Evolutionary conservation across 495 filamentous ascomycete species (phyloP).

Genomic region (Cairneyella variabilis): DNA sequence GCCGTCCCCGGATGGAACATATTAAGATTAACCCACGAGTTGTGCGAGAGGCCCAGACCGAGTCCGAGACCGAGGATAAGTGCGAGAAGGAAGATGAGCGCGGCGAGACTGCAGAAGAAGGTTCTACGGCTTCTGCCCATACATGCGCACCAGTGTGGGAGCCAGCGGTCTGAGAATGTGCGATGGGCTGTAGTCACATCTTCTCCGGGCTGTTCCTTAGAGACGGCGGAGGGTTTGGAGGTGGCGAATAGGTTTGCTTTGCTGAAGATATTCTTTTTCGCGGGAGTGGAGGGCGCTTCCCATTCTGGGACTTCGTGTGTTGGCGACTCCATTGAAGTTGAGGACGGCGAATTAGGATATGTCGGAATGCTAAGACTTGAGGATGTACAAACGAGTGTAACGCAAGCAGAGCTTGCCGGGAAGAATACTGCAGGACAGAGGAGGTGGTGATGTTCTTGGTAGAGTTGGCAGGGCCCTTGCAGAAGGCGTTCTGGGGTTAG

Average conservation of each 20-base stretch:
- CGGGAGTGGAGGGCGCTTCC: conserved; percentile 34
- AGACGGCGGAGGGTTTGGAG: background rate
- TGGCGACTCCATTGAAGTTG: conserved; percentile 9
- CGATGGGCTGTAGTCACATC: conserved; percentile 15
- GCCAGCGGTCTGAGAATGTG: conserved; percentile 28
- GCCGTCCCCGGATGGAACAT: conserved; percentile 12
- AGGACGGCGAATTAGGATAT: background rate
- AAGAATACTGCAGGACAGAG: background rate
- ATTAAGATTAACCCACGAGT: conserved; percentile 19
- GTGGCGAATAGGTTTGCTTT: conserved; percentile 4
- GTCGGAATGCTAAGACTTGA: background rate
- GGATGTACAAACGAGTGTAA: conserved; percentile 1
- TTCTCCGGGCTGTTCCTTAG: conserved; percentile 4
- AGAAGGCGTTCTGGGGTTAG: background rate
- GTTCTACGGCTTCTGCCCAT: conserved; percentile 36
- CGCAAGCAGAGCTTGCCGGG: background rate
- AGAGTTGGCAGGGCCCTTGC: background rate
- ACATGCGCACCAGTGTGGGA: conserved; percentile 39
- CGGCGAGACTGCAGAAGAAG: conserved; percentile 28
- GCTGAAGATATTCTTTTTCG: conserved; percentile 29
- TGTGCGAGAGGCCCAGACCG: conserved; percentile 20
- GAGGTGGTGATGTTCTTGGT: background rate
- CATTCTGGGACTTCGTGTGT: conserved; percentile 34
- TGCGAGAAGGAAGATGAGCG: conserved; percentile 26
- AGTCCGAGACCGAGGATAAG: conserved; percentile 34